Evolutionary conservation across 805 yeast species (phyloP), one percentile per base, ranked within the genome.

Genomic region (Naumovozyma baii): DNA sequence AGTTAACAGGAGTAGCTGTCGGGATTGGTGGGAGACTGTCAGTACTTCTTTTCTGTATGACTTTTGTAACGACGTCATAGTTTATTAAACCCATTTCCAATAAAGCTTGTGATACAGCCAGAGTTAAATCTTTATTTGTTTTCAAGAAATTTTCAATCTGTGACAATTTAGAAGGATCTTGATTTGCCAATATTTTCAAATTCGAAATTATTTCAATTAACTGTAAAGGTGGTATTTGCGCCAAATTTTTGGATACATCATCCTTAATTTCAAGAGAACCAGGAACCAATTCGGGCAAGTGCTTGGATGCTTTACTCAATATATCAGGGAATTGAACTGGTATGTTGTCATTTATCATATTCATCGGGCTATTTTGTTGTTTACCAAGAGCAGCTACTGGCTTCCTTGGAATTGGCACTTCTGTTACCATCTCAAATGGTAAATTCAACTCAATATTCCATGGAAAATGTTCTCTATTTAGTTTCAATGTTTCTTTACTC

Each of bases 11-110:
- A 19, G 32, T 31, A 14, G 36, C 18, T 7, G 16, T 25, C 18
- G 32, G 26, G 34, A 22, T 2, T n/a, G 33, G 33, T 16, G 5
- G 26, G 15, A 20, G 37, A 15, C 41, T 47, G 35, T 39, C 41
- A 19, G 18, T 13, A 34, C 22, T 30, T 20, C 29, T 19, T 8
- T 44, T 43, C 39, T 50, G 57, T 53, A 52, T 48, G 3, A 83
- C 74, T 44, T 76, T 74, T 28, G 69, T 68, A n/a, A 82, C 75
- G n/a, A 79, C 81, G 34, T 74, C 77, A 30, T 70, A 67, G 54
- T 81, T 83, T 17, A 83, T 74, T 33, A 83, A 69, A 1, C 92
- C 94, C 88, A 83, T 82, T 36, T 81, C 66, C 15, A 83, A 61
- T 45, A 83, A 64, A 2, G 87, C 83, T 55, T 83, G 92, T 0